Conservation (phyloP, 805 yeast species). For the Maudiozyma barnettii region DNA sequence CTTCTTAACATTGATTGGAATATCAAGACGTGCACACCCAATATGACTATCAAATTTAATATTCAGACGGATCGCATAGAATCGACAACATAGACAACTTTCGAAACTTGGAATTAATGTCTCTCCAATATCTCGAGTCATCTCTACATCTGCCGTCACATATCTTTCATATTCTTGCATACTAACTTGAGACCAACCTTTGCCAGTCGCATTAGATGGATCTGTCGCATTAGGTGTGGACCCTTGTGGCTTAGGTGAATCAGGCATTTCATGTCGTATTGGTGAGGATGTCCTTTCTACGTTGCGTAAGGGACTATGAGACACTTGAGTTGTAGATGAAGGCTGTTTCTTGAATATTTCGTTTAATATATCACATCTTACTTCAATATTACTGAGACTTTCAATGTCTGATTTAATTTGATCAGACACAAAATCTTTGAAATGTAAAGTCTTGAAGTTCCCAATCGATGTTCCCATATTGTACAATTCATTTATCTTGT, state of each 20-base stretch:
- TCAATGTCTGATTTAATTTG: slow-evolving; percentile 25
- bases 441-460: slow-evolving; percentile 18
- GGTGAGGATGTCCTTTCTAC: neutral
- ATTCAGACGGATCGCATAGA: slow-evolving; percentile 42
- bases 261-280: neutral
- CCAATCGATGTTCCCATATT: slow-evolving; percentile 12
- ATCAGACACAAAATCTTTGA: slow-evolving; percentile 23
- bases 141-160: slow-evolving; percentile 34
- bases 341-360: slow-evolving; percentile 25
- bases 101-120: slow-evolving; percentile 56
- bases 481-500: slow-evolving; percentile 20
- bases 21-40: slow-evolving; percentile 26
- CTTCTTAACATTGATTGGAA: slow-evolving; percentile 33
- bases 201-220: neutral
- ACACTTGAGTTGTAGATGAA: neutral
- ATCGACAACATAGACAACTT: slow-evolving; percentile 50
- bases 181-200: slow-evolving; percentile 18
- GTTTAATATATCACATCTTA: slow-evolving; percentile 12
- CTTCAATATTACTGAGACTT: slow-evolving; percentile 22
- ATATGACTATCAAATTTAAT: slow-evolving; percentile 35
- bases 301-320: neutral
- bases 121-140: slow-evolving; percentile 35
- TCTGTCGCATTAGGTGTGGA: no score
- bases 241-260: no score
- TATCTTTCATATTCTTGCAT: slow-evolving; percentile 26